phyloP scores from a whole-genome alignment of 768 basidiomycete genomes.

The Naganishia kalamii region DNA sequence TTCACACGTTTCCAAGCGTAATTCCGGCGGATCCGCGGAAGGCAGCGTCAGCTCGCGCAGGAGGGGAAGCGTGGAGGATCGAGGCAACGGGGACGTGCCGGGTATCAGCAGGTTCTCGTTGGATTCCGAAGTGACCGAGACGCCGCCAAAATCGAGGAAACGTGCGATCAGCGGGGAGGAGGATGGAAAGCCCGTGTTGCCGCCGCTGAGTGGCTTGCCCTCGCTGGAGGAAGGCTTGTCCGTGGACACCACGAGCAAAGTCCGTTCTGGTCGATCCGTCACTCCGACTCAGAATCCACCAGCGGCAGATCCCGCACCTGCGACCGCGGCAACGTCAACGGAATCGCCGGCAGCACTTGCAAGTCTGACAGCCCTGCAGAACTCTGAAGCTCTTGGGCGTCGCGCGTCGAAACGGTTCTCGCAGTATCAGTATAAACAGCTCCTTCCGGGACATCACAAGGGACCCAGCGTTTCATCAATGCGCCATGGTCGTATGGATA shows the following conservation, averaged over 20 bases:
- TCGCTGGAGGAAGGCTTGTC: conserved; percentile 1
- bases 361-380: conserved; percentile 81
- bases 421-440: conserved; percentile 86
- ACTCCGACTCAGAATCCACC: background rate
- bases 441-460: conserved; percentile 56
- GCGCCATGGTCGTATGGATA: conserved; percentile 55
- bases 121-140: conserved; percentile 23
- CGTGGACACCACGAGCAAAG: background rate
- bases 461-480: conserved; percentile 39
- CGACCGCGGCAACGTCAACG: background rate
- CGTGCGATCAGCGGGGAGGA: background rate
- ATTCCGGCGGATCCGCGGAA: background rate
- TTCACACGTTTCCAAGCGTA: background rate
- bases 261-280: too few species aligned
- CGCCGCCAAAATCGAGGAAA: conserved; percentile 5
- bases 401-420: conserved; percentile 94
- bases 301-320: conserved; percentile 14
- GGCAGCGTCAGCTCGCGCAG: background rate
- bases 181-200: conserved; percentile 4
- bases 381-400: conserved; percentile 75
- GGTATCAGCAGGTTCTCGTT: conserved; percentile 19
- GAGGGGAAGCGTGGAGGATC: background rate
- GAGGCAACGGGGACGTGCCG: background rate
- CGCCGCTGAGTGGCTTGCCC: conserved; percentile 4
- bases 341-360: conserved; percentile 44